phyloP scores from a whole-genome alignment of 805 yeast genomes.

The Yamadazyma phyllophila region DNA sequence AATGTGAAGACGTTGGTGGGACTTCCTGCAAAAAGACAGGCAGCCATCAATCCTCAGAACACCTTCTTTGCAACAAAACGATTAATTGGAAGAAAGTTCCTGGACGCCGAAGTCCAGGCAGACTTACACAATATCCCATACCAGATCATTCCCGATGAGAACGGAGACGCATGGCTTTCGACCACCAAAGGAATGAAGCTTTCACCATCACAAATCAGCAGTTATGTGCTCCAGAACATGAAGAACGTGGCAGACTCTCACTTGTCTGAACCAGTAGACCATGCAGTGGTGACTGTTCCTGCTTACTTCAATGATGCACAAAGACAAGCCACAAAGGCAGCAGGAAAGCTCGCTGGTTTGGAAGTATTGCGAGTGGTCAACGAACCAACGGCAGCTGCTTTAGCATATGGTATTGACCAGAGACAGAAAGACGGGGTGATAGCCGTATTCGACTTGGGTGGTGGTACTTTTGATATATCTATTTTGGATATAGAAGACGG shows the following conservation, averaged over 20 bases:
- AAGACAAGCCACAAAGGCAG: constrained; percentile 79
- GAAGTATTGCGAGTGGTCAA: constrained; percentile 74
- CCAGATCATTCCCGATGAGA: constrained; percentile 53
- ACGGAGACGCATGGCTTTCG: constrained; percentile 71
- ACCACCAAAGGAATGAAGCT: constrained; percentile 44
- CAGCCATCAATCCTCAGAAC: constrained; percentile 69
- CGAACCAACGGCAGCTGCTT: constrained; percentile 85
- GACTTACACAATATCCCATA: constrained; percentile 65
- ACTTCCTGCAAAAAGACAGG: constrained; percentile 72
- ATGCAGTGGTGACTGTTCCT: constrained; percentile 83
- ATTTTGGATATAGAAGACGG: constrained; percentile 76
- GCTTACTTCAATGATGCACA: constrained; percentile 80
- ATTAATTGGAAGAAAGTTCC: constrained; percentile 69
- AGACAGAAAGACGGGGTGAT: constrained; percentile 49
- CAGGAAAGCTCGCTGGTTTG: constrained; percentile 73
- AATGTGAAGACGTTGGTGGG: constrained; percentile 52
- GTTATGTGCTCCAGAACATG: constrained; percentile 62
- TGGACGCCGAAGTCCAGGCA: constrained; percentile 67
- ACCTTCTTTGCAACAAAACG: constrained; percentile 83
- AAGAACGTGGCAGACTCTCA: constrained; percentile 62
- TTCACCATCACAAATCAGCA: constrained; percentile 74
- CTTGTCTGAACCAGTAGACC: constrained; percentile 45
- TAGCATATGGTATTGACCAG: constrained; percentile 73
- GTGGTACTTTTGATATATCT: constrained; percentile 83
- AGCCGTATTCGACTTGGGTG: constrained; percentile 74